Conservation (phyloP, 2,329 filamentous ascomycete species). For the Biscogniauxia mediterranea region DNA sequence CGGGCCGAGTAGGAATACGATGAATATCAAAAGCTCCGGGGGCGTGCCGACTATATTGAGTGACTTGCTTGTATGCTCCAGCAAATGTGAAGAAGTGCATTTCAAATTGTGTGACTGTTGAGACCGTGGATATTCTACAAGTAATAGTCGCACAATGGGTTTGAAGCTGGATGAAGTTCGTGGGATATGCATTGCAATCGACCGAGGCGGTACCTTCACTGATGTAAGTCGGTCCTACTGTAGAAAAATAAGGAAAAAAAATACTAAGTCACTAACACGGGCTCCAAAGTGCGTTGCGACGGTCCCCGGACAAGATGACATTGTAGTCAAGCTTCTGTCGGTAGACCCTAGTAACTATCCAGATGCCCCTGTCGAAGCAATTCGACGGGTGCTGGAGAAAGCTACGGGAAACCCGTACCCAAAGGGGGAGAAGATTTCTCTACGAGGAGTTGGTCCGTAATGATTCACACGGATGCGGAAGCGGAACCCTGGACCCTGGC, state of each 20-base stretch:
- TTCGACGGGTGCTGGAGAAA: conserved; percentile 68
- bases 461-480: too few relatives aligned
- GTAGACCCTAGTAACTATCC: conserved; percentile 88
- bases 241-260: too few relatives aligned
- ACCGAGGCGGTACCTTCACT: conserved; percentile 85
- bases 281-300: conserved; percentile 53
- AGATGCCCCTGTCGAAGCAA: conserved; percentile 91
- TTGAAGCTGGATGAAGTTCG: conserved; percentile 38
- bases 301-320: conserved; percentile 75
- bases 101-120: too few relatives aligned
- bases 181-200: conserved; percentile 73
- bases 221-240: conserved; percentile 45
- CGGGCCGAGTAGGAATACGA: too few relatives aligned
- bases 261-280: too few relatives aligned
- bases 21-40: too few relatives aligned
- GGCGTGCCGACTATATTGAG: too few relatives aligned
- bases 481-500: too few relatives aligned
- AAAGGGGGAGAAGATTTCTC: conserved; percentile 71
- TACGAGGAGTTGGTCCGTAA: conserved; percentile 62
- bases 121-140: too few relatives aligned
- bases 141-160: conserved; percentile 32
- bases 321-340: conserved; percentile 84
- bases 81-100: too few relatives aligned
- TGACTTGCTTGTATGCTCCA: too few relatives aligned
- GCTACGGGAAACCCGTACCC: conserved; percentile 58